Base-by-base conservation (phyloP, 352 stramenopile genomes). In the Pythium guiyangense region DNA sequence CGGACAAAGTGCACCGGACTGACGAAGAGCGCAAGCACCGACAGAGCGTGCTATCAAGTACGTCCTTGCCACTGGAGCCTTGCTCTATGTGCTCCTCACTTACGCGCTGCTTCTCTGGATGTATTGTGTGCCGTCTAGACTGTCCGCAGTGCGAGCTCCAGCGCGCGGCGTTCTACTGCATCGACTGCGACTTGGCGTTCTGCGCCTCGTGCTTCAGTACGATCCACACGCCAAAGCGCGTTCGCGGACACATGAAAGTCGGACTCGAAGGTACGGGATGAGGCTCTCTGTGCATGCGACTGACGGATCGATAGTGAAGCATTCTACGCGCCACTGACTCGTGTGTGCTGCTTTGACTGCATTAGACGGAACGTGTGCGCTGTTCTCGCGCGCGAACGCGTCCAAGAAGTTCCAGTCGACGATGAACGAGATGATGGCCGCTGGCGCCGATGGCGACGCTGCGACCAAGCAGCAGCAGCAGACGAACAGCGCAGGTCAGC, bases 111-210 rank as follows among this genome's bases (percentile, higher is more conserved):
- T 20, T 9, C 34, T 29, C 6, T 35, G n/a, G n/a, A n/a, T n/a
- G n/a, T n/a, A n/a, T n/a, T n/a, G n/a, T 26, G 49, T 15, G 22
- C 18, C 26, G 15, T 63, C 10, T 15, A 91, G 78, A 63, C n/a
- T 92, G 82, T 59, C 76, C 65, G 20, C 77, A 84, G 26, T 92
- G 82, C 34, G 75, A 84, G 34, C 6, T 74, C n/a, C 62, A 77
- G 3, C 69, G 25, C 17, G 59, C 80, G 4, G 49, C 53, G 0
- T 77, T 71, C 54, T 89, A 70, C 69, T 92, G 82, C 60, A 44
- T 65, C 6, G 63, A 83, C 26, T 92, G 82, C 44, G 71, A 90
- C 25, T 49, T 89, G 51, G 71, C 66, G n/a, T 89, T 92, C 53
- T 92, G 82, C 50, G 42, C 26, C 0, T 47, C 56, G n/a, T 92